phyloP scores from a whole-genome alignment of 768 basidiomycete genomes.

The Strobilomyces confusus region DNA sequence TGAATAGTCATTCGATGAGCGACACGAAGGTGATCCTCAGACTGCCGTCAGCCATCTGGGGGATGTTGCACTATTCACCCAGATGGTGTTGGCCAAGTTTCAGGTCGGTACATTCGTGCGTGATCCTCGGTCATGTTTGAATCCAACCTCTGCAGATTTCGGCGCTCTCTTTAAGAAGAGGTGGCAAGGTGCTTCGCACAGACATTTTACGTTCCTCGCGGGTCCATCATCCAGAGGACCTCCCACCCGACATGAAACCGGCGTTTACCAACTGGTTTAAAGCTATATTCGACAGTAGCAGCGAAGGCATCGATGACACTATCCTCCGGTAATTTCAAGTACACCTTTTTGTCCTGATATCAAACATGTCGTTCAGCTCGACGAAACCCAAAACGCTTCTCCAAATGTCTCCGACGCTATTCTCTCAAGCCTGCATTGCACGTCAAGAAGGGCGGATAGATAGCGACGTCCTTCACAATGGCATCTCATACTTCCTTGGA shows the following conservation, averaged over 20 bases:
- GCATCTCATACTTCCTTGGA: slow-evolving; percentile 72
- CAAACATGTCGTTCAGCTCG: slow-evolving; percentile 42
- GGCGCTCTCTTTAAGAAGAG: slow-evolving; percentile 42
- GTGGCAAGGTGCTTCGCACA: slow-evolving; percentile 43
- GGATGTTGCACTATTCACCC: slow-evolving; percentile 72
- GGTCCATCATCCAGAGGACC: slow-evolving; percentile 37
- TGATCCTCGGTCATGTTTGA: not conserved
- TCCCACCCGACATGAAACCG: slow-evolving; percentile 40
- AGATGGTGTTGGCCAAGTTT: slow-evolving; percentile 61
- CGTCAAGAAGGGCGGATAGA: slow-evolving; percentile 55
- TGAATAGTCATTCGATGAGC: not conserved
- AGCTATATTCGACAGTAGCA: slow-evolving; percentile 69
- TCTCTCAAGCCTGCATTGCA: slow-evolving; percentile 56
- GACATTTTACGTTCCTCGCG: slow-evolving; percentile 50
- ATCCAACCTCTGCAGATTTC: slow-evolving; percentile 42
- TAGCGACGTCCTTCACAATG: slow-evolving; percentile 63
- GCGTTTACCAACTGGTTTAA: slow-evolving; percentile 65
- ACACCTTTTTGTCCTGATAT: not conserved
- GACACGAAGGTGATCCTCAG: slow-evolving; percentile 69
- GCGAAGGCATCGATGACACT: slow-evolving; percentile 81
- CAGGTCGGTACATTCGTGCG: slow-evolving; percentile 39
- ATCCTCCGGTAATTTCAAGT: slow-evolving; percentile 51
- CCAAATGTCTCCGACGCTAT: slow-evolving; percentile 62
- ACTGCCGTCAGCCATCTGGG: slow-evolving; percentile 76
- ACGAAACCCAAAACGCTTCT: slow-evolving; percentile 68